Evolutionary conservation across 768 basidiomycete species (phyloP), one percentile per base, ranked within the genome.

Genomic region (Tylopilus rubrobrunneus): DNA sequence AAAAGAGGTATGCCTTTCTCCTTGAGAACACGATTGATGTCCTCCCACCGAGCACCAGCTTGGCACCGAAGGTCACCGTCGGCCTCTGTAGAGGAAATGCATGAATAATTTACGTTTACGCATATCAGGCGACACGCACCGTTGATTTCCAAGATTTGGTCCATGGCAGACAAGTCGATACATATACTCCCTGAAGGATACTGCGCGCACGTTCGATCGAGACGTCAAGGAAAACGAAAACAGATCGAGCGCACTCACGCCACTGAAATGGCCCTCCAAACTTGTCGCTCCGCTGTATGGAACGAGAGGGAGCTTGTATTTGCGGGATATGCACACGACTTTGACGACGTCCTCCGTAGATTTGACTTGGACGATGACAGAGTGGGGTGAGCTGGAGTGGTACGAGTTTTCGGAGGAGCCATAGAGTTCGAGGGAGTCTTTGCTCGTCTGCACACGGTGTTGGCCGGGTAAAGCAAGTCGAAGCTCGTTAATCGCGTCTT

Each of bases 221-320:
- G 47, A 53, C 25, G 52, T 42, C 33, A 37, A 37, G 47, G 33
- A 34, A 34, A 34, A 45, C 9, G 7, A 4, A 29, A 36, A 29
- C 2, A 3, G 3, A 41, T 28, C 14, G 14, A 51, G 4, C 9
- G 23, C 11, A 69, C 77, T 52, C 53, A 89, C 89, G 28, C 87
- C 88, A 45, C 82, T 81, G 56, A 86, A 90, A 71, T 96, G 91
- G 0, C 92, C 92, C 66, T 96, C 93, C 12, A 95, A 76, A 62
- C 85, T 87, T 0, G 92, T 96, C 11, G 89, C 92, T 2, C 92
- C 93, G 45, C 87, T 84, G 62, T 86, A 94, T 3, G 92, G 83
- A 15, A 83, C 83, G 27, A 96, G 77, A 3, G 94, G 93, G 33
- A 96, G 75, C 45, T 75, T 75, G 67, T 84, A 86, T 65, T 84